Evolutionary conservation across 371 early-diverging fungal genomes (phyloP), one percentile per base, ranked within the genome.

Genomic region (Actinomucor elegans): DNA sequence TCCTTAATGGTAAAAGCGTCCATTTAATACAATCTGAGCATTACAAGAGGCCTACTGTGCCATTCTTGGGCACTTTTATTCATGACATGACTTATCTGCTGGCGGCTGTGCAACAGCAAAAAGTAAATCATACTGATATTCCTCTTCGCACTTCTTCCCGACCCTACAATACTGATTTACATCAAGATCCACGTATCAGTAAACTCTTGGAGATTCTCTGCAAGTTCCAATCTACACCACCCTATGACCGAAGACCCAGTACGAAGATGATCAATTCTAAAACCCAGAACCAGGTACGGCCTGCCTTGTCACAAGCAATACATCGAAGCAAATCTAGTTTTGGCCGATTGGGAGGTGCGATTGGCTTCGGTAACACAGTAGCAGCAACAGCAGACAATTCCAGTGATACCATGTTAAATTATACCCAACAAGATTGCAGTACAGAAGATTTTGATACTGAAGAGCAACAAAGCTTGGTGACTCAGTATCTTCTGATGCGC

Each of bases 11-110:
- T 31, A 79, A 67, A 31, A 65, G 67, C 32, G 69, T 72, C 10
- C 36, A 66, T 8, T 31, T 49, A 6, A 65, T 71, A 24, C 74
- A 74, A 28, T 66, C 69, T 3, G 84, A 81, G 15, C 74, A 79
- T 28, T 65, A 65, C 45, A 57, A 67, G 28, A 55, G 81, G 23
- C 90, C 92, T 4, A 82, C 81, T 14, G 80, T 92, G 8, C 93
- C 93, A 0, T 92, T 86, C 60, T 57, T 92, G 9, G 91, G 93
- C 14, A 83, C 89, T 1, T 85, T 88, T 57, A 85, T 90, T 21
- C 89, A 90, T 63, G 93, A 92, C 56, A 78, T 84, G 32, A 90
- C 91, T 4, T 92, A 92, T 55, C 62, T 91, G 12, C 28, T 82
- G 6, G 89, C 88, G 0, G 84, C 85, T 6, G 77, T 74, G 46